phyloP scores from a whole-genome alignment of 495 filamentous ascomycete genomes.

The Patellaria atrata region DNA sequence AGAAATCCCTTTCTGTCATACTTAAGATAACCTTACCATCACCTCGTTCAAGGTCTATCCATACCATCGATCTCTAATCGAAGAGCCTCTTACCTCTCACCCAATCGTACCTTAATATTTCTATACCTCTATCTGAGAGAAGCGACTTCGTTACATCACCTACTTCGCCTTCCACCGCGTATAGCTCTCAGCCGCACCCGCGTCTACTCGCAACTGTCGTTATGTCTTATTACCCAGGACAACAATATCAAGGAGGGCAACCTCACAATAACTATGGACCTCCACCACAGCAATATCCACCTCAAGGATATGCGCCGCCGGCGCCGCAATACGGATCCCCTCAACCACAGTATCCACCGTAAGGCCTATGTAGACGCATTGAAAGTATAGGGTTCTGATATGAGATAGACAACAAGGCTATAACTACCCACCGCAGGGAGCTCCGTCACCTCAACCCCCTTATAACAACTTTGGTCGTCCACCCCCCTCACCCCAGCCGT shows the following conservation, averaged over 20 bases:
- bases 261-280: slow-evolving; percentile 14
- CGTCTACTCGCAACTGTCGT: not conserved
- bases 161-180: no score
- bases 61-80: no score
- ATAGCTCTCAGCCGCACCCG: no score
- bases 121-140: no score
- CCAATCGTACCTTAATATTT: no score
- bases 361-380: slow-evolving; percentile 1
- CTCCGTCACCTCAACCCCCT: slow-evolving; percentile 24
- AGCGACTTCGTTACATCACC: no score
- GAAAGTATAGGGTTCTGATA: slow-evolving; percentile 8
- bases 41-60: no score
- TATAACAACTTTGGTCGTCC: slow-evolving; percentile 24
- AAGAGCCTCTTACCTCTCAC: no score
- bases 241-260: slow-evolving; percentile 19
- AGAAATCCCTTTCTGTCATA: no score
- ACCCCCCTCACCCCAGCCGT: slow-evolving; percentile 25
- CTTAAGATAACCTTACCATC: no score
- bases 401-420: slow-evolving; percentile 16
- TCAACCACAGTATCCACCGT: slow-evolving; percentile 19
- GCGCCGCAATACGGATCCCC: slow-evolving; percentile 12
- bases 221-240: slow-evolving; percentile 30
- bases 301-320: slow-evolving; percentile 8
- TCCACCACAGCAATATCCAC: slow-evolving; percentile 17
- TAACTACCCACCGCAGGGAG: slow-evolving; percentile 14